Percentiles rank a stretch among this genome's conserved stretches.
phyloP scores from a whole-genome alignment of 768 basidiomycete genomes.

The Lentinus tigrinus region DNA sequence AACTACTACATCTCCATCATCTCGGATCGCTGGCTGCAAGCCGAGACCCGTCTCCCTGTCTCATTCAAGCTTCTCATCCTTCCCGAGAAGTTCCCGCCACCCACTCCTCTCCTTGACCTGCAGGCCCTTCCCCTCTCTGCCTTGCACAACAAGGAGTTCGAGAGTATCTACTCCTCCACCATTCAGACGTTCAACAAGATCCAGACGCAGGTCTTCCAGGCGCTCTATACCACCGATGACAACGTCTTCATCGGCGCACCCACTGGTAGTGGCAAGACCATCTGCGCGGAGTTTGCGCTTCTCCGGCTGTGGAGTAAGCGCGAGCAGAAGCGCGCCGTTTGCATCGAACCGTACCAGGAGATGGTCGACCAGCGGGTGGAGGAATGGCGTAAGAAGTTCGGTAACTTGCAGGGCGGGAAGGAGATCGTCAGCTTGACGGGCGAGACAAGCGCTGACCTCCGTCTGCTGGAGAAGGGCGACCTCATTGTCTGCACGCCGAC shows the following conservation, averaged over 20 bases:
- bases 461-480: constrained; percentile 87
- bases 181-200: constrained; percentile 96
- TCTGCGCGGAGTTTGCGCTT: constrained; percentile 95
- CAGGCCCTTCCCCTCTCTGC: constrained; percentile 88
- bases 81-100: constrained; percentile 93
- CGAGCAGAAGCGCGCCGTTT: constrained; percentile 82
- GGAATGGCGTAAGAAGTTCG: constrained; percentile 90
- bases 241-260: constrained; percentile 97
- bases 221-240: constrained; percentile 93
- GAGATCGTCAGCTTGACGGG: constrained; percentile 93
- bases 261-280: constrained; percentile 95
- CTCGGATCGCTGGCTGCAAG: constrained; percentile 94
- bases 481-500: constrained; percentile 92
- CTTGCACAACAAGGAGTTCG: constrained; percentile 91
- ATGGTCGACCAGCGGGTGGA: constrained; percentile 90
- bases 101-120: constrained; percentile 90
- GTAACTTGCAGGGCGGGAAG: constrained; percentile 83
- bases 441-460: constrained; percentile 89
- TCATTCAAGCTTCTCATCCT: constrained; percentile 98
- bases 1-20: constrained; percentile 97
- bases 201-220: constrained; percentile 98
- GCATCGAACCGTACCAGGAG: constrained; percentile 95
- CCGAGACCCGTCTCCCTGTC: constrained; percentile 91
- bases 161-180: constrained; percentile 76
- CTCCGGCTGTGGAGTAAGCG: constrained; percentile 92